Evolutionary conservation across 441 rosid genomes (phyloP).

Genomic region (Monsonia emarginata): DNA sequence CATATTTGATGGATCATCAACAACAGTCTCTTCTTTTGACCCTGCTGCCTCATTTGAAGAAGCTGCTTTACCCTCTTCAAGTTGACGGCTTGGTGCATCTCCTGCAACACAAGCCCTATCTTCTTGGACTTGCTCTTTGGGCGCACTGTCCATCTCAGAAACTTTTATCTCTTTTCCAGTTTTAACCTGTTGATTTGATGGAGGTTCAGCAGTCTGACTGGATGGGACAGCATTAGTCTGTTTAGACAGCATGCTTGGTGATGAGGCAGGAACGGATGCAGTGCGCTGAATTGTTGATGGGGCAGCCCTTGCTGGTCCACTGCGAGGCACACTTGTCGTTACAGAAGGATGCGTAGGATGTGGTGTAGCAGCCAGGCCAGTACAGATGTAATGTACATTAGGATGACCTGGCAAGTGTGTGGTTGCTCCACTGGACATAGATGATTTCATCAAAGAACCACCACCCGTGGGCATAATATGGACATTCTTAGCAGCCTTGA

Average conservation of each 20-base stretch:
- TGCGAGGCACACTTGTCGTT: conserved; percentile 20
- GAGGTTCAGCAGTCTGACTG: conserved; percentile 21
- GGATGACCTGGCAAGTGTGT: conserved; percentile 30
- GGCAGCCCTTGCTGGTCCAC: conserved; percentile 33
- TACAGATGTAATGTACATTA: conserved; percentile 25
- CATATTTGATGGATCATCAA: conserved; percentile 16
- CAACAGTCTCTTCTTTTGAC: conserved; percentile 18
- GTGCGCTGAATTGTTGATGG: conserved; percentile 22
- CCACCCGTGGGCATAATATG: conserved; percentile 36
- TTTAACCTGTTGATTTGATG: conserved; percentile 28
- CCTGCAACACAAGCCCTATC: conserved; percentile 20
- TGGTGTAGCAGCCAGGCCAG: conserved; percentile 24
- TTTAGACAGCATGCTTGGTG: conserved; percentile 21
- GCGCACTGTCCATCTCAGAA: conserved; percentile 23
- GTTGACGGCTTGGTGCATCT: conserved; percentile 18
- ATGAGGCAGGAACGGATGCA: conserved; percentile 22
- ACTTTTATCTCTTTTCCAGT: conserved; percentile 19
- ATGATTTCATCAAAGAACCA: conserved; percentile 33
- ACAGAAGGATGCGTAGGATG: conserved; percentile 24
- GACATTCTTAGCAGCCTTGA: conserved; percentile 59
- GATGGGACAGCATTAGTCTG: conserved; percentile 28
- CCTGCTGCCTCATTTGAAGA: conserved; percentile 23
- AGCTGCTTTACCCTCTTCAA: conserved; percentile 20
- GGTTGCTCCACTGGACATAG: conserved; percentile 28
- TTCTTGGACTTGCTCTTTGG: conserved; percentile 28